phyloP scores from a whole-genome alignment of 495 filamentous ascomycete genomes.

The Aspergillus nanangensis region DNA sequence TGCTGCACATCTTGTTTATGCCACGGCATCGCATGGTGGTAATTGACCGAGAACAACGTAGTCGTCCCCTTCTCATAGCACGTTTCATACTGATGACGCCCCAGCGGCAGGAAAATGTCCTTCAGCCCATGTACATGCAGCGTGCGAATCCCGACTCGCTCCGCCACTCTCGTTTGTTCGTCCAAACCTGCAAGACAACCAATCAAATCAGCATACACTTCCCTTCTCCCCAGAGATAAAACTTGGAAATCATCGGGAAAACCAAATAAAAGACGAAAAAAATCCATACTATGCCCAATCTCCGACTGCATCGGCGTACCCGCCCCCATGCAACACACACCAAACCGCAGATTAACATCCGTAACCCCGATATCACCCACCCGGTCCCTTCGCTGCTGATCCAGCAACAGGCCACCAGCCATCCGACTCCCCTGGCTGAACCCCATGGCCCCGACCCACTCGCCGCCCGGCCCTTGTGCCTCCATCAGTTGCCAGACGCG shows the following conservation, averaged over 20 bases:
- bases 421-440: constrained; percentile 57
- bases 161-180: not conserved
- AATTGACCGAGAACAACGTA: constrained; percentile 42
- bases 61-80: constrained; percentile 44
- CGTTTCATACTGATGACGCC: constrained; percentile 42
- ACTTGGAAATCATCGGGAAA: not conserved
- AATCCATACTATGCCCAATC: constrained; percentile 11
- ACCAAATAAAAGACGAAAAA: not conserved
- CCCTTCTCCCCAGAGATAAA: too few species aligned
- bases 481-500: constrained; percentile 21
- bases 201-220: not conserved
- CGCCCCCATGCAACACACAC: constrained; percentile 32
- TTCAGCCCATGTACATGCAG: constrained; percentile 59
- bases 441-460: constrained; percentile 56
- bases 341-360: constrained; percentile 14
- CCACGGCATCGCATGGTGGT: constrained; percentile 22
- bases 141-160: constrained; percentile 40
- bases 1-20: constrained; percentile 6
- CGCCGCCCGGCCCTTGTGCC: constrained; percentile 42
- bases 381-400: constrained; percentile 45
- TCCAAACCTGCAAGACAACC: not conserved
- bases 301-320: constrained; percentile 20
- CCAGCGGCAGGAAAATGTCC: constrained; percentile 50
- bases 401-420: constrained; percentile 39
- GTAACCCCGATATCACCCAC: not conserved